phyloP scores from a whole-genome alignment of 441 rosid species.

The Euphorbia corollata region DNA sequence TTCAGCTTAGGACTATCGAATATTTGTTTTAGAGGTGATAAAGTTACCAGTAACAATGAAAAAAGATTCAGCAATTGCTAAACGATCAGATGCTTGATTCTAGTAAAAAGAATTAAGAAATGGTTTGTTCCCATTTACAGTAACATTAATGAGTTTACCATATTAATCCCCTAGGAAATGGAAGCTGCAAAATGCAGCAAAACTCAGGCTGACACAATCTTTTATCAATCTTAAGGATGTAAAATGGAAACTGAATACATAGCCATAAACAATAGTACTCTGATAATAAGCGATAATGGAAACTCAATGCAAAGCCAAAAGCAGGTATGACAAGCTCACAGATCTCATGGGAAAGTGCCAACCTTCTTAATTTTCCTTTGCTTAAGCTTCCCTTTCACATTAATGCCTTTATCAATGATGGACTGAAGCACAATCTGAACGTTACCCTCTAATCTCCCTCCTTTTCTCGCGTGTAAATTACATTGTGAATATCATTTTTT shows the following conservation, averaged over 20 bases:
- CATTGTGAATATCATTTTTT: slow-evolving; percentile 69
- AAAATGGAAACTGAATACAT: background rate
- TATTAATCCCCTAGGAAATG: too few relatives aligned
- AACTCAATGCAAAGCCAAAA: background rate
- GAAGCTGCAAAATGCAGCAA: too few relatives aligned
- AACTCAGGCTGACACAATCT: background rate
- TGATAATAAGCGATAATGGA: background rate
- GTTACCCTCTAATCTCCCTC: slow-evolving; percentile 67
- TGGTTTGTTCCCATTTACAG: too few relatives aligned
- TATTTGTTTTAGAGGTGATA: too few relatives aligned
- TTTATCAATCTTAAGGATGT: background rate
- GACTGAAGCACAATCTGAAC: slow-evolving; percentile 68
- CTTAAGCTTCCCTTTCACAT: slow-evolving; percentile 77
- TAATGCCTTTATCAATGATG: slow-evolving; percentile 57
- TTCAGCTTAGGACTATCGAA: too few relatives aligned
- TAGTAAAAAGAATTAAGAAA: too few relatives aligned
- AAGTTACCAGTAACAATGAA: too few relatives aligned
- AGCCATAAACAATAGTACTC: background rate
- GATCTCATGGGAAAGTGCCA: background rate
- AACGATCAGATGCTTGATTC: too few relatives aligned
- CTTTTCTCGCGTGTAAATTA: slow-evolving; percentile 69
- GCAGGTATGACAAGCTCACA: slow-evolving; percentile 3
- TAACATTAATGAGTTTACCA: too few relatives aligned
- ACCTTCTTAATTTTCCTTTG: slow-evolving; percentile 43
- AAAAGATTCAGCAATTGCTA: too few relatives aligned